phyloP scores from a whole-genome alignment of 2,329 filamentous ascomycete genomes.

The Paracoccidioides lutzii region DNA sequence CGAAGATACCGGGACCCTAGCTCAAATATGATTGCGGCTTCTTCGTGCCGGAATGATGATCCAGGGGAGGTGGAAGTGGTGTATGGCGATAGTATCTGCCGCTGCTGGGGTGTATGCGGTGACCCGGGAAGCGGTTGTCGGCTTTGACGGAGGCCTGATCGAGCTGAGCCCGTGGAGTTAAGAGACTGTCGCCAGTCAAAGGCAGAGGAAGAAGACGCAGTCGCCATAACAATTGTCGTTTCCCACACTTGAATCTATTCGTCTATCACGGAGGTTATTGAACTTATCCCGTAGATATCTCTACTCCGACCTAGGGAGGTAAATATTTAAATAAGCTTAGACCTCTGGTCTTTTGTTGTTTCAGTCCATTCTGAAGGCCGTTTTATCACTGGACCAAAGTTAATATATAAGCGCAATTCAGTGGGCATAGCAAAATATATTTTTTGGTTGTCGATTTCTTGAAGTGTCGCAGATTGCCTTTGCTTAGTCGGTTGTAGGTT shows the following conservation, averaged over 20 bases:
- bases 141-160: slow-evolving; percentile 14
- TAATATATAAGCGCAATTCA: background rate
- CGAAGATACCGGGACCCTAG: slow-evolving; percentile 66
- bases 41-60: slow-evolving; percentile 53
- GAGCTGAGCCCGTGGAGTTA: slow-evolving; percentile 10
- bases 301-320: no score
- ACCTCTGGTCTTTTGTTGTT: background rate
- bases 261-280: no score
- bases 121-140: slow-evolving; percentile 25
- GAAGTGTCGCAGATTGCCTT: no score
- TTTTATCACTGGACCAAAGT: background rate
- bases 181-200: slow-evolving; percentile 16
- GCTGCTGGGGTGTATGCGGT: slow-evolving; percentile 49
- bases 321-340: no score
- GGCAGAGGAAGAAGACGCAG: slow-evolving; percentile 15
- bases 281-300: no score
- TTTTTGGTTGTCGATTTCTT: no score
- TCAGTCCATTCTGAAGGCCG: background rate
- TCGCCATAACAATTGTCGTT: slow-evolving; percentile 7
- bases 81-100: slow-evolving; percentile 38
- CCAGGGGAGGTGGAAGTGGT: slow-evolving; percentile 44
- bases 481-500: no score
- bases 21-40: slow-evolving; percentile 75
- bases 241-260: no score
- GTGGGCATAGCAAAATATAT: background rate